Base-by-base conservation (phyloP, 106 monocot species). In the Xerophyta viscosa region DNA sequence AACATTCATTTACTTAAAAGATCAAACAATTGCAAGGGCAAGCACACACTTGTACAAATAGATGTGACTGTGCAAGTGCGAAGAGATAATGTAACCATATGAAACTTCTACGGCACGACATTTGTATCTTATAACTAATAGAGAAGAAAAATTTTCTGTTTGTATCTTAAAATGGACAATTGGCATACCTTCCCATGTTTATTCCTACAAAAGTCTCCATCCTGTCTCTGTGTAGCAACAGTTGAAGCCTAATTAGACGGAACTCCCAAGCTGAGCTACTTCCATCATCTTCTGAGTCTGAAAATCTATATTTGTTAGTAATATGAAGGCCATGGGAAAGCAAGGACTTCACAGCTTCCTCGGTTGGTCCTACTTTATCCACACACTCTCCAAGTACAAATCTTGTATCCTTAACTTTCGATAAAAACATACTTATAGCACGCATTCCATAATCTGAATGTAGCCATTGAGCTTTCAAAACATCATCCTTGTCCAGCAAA, bases 151-250 rank as follows among this genome's bases (percentile, higher is more conserved):
- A 36, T 5, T 11, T 36, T 36, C 33, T n/a, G n/a, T n/a, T n/a
- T n/a, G n/a, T n/a, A n/a, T n/a, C n/a, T n/a, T n/a, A n/a, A 36
- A 11, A 36, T 6, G n/a, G 17, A 44, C 6, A 54, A 19, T 13
- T 19, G 29, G 19, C 13, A 20, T 31, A 93, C 87, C 93, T 88
- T 61, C 93, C 93, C 93, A 88, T 94, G 55, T 88, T 94, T 60
- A 88, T 81, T 27, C 93, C 93, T 46, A 88, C 29, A 71, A 88
- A 94, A 13, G 88, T 94, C 45, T 94, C 93, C 66, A 94, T 60
- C 48, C 63, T 71, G 64, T 94, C 93, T 65, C 64, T 88, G 37
- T 46, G 72, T 56, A 81, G 84, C 64, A 94, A 66, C 48, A 94
- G 61, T 47, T 68, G 77, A 63, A 94, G 84, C 54, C 93, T 77